Evolutionary conservation across 2,329 filamentous ascomycete genomes (phyloP).

Genomic region (Exophiala xenobiotica): DNA sequence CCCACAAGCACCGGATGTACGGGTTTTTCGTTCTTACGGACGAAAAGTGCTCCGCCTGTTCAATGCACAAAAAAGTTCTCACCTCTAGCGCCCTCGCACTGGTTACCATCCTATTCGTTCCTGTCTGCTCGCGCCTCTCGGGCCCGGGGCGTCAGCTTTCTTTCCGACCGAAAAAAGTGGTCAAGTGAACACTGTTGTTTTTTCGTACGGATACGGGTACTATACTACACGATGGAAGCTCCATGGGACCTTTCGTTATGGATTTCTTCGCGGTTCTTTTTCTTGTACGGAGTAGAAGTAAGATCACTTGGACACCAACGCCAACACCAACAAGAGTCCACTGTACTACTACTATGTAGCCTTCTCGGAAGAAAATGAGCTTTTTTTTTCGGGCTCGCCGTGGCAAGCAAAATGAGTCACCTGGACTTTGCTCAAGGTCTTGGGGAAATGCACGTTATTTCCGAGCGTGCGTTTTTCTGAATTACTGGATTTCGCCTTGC

Average conservation of each 20-base stretch:
- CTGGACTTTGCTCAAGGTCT: background rate
- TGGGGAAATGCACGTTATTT: background rate
- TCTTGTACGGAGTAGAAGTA: background rate
- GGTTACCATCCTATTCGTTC: too few relatives aligned
- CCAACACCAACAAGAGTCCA: background rate
- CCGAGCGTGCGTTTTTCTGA: too few relatives aligned
- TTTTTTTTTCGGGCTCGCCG: background rate
- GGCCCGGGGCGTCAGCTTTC: background rate
- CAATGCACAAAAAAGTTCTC: background rate
- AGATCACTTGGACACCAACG: conserved; percentile 1
- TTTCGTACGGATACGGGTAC: too few relatives aligned
- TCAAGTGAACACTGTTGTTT: background rate
- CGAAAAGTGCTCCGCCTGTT: background rate
- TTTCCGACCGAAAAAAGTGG: background rate
- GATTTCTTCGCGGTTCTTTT: background rate
- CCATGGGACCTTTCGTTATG: background rate
- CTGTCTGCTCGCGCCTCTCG: background rate
- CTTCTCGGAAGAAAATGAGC: background rate
- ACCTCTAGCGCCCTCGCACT: background rate
- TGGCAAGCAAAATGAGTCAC: too few relatives aligned
- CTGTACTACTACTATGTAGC: background rate
- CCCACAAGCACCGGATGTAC: background rate
- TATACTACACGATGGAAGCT: background rate
- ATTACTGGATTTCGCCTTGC: too few relatives aligned
- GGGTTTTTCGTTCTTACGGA: background rate